These are phyloP conservation scores for Cucumis hystrix DNA, from an alignment of 306 rosid species.

Conservation along the genomic window DNA sequence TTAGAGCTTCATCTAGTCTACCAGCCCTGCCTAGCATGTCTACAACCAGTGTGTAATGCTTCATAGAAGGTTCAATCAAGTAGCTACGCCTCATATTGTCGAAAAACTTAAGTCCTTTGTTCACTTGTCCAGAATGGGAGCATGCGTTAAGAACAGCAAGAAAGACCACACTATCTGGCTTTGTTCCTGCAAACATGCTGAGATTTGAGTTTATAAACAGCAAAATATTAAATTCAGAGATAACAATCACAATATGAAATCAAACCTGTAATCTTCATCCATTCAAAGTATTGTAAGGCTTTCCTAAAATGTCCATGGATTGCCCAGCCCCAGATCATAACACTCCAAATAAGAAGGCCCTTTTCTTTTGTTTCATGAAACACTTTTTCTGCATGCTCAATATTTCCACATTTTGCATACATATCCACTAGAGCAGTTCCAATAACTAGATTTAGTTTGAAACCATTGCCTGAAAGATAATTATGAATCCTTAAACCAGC, in stretches of 20 bases:
- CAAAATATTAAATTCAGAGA: not conserved
- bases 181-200: slow-evolving; percentile 2
- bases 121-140: slow-evolving; percentile 12
- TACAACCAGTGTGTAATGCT: slow-evolving; percentile 10
- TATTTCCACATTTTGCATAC: slow-evolving; percentile 16
- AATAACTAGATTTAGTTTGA: slow-evolving; percentile 4
- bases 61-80: slow-evolving; percentile 14
- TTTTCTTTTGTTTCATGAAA: slow-evolving; percentile 1
- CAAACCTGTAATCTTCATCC: slow-evolving; percentile 6
- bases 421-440: slow-evolving; percentile 16
- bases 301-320: slow-evolving; percentile 7
- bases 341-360: slow-evolving; percentile 15
- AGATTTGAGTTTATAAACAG: not conserved
- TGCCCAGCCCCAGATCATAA: slow-evolving; percentile 15
- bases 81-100: not conserved
- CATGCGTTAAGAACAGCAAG: slow-evolving; percentile 12
- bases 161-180: slow-evolving; percentile 12
- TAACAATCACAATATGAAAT: not conserved
- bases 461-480: slow-evolving; percentile 6
- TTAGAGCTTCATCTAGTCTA: slow-evolving; percentile 10
- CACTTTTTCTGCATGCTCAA: slow-evolving; percentile 4
- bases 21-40: slow-evolving; percentile 16
- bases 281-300: slow-evolving; percentile 6
- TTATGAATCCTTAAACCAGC: slow-evolving; percentile 12
- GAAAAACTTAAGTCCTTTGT: slow-evolving; percentile 7